Evolutionary conservation across 164 flowering plant species (phyloP).

Genomic region (Macadamia integrifolia): DNA sequence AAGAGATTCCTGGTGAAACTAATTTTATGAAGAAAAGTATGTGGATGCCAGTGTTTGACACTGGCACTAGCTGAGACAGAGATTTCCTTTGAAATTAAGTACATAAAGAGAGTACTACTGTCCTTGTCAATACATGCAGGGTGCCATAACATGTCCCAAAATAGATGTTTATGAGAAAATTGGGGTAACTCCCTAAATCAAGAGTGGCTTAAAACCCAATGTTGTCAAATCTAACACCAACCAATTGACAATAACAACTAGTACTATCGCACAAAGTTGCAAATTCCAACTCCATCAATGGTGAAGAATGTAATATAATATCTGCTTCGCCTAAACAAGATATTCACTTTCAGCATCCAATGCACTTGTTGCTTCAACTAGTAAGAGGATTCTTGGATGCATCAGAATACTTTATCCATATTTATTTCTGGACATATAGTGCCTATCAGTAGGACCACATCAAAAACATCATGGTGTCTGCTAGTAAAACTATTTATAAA

Average conservation of each 20-base stretch:
- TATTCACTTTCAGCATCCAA: slow-evolving; percentile 97
- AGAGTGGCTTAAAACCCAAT: background rate
- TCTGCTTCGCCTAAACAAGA: slow-evolving; percentile 73
- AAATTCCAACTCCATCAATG: background rate
- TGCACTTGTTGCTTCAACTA: slow-evolving; percentile 99
- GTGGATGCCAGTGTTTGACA: no score
- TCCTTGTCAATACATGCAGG: no score
- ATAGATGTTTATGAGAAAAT: no score
- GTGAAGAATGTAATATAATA: background rate
- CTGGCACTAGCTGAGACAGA: no score
- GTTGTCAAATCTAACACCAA: background rate
- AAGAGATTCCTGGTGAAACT: background rate
- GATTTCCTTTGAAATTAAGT: no score
- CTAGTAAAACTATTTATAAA: background rate
- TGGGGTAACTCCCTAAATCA: background rate
- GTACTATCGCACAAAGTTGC: background rate
- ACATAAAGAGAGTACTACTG: no score
- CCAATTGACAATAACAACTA: background rate
- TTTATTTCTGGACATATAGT: no score
- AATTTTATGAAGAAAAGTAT: no score
- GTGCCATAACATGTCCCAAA: no score
- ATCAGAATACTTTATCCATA: slow-evolving; percentile 24
- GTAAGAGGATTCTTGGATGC: slow-evolving; percentile 80
- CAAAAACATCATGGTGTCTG: background rate
- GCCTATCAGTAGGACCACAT: slow-evolving; percentile 28